Conservation (phyloP, 1,284 basidiomycete genomes). For the Apiotrichum sp. region DNA sequence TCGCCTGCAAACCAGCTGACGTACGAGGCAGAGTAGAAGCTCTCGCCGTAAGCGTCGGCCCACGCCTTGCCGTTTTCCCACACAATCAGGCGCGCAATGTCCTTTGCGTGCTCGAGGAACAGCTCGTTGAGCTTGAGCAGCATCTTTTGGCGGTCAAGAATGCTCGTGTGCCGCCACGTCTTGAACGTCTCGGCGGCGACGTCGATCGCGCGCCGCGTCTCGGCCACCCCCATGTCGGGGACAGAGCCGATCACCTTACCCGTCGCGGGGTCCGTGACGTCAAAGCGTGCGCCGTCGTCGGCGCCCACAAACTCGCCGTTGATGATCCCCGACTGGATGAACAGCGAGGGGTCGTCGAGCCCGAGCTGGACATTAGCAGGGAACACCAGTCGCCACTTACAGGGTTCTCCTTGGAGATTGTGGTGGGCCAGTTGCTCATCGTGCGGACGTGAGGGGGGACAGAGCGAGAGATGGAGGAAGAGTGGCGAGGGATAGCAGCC, state of each 20-base stretch:
- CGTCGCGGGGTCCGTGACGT: conserved; percentile 80
- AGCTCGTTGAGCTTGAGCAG: conserved; percentile 31
- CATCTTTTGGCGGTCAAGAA: conserved; percentile 28
- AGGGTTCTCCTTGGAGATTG: conserved; percentile 38
- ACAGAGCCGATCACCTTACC: conserved; percentile 69
- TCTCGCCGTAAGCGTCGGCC: conserved; percentile 73
- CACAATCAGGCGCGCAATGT: conserved; percentile 43
- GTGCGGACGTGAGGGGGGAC: conserved; percentile 2
- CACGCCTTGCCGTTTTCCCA: conserved; percentile 86
- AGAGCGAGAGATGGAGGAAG: background rate
- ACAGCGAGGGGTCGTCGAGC: conserved; percentile 66
- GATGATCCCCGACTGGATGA: conserved; percentile 70
- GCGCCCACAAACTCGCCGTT: conserved; percentile 76
- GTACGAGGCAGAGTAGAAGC: conserved; percentile 73
- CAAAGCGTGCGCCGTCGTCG: conserved; percentile 62
- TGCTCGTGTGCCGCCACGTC: conserved; percentile 72
- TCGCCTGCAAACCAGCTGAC: conserved; percentile 83
- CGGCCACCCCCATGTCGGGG: conserved; percentile 77
- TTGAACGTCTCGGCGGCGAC: conserved; percentile 70
- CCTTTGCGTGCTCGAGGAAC: conserved; percentile 32
- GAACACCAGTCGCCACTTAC: conserved; percentile 9
- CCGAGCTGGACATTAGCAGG: conserved; percentile 32
- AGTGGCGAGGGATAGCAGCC: background rate
- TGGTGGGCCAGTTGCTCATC: conserved; percentile 38
- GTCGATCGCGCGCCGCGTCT: conserved; percentile 72